A percentile compares a stretch with the other conserved stretches of the same genome.
Evolutionary conservation across 257 asterid genomes (phyloP).

Genomic region (Forsythia viridissima): DNA sequence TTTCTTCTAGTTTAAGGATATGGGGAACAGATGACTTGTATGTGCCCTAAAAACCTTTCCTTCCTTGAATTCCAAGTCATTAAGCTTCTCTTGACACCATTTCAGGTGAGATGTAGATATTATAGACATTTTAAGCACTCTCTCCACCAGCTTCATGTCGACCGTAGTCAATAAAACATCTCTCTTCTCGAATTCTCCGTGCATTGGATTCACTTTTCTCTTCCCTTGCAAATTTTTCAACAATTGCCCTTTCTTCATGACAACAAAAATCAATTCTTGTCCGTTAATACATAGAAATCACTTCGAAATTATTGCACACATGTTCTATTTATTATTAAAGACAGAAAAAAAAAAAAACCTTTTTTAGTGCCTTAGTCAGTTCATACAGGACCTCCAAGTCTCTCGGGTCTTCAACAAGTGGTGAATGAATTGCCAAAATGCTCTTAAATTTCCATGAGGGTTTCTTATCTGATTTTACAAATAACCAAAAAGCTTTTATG

Average conservation of each 20-base stretch:
- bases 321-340: too few relatives aligned
- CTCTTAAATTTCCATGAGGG: constrained; percentile 30
- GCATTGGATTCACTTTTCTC: constrained; percentile 31
- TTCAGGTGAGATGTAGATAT: constrained; percentile 46
- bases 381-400: constrained; percentile 47
- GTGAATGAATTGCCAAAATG: constrained; percentile 13
- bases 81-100: constrained; percentile 66
- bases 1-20: neutral
- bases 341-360: constrained; percentile 29
- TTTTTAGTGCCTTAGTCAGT: constrained; percentile 34
- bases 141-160: constrained; percentile 50
- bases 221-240: constrained; percentile 47
- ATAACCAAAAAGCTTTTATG: constrained; percentile 49
- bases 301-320: too few relatives aligned
- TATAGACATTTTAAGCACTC: constrained; percentile 40
- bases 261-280: neutral
- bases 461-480: constrained; percentile 35
- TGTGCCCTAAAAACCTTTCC: constrained; percentile 35
- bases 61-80: constrained; percentile 32
- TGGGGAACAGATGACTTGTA: constrained; percentile 39
- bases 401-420: constrained; percentile 59
- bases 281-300: neutral
- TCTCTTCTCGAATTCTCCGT: constrained; percentile 25
- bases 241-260: constrained; percentile 40
- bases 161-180: constrained; percentile 37